A percentile compares a stretch with the other conserved stretches of the same genome.
phyloP scores from a whole-genome alignment of 495 filamentous ascomycete genomes.

The Penicillium psychrofluorescens region DNA sequence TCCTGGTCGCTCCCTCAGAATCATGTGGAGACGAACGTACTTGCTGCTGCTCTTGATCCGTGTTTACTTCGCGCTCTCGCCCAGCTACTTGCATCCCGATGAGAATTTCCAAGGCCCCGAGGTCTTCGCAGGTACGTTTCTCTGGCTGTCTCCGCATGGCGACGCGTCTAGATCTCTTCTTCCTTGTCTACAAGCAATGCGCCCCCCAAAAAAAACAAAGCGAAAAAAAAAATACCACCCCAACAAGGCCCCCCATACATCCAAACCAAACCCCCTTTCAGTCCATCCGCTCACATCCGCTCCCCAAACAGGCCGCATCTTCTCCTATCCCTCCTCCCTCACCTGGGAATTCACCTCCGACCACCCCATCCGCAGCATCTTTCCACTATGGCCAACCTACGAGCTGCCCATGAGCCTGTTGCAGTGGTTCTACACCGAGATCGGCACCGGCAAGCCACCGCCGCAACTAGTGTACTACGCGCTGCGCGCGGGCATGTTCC shows the following conservation, averaged over 20 bases:
- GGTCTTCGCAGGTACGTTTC: slow-evolving; percentile 80
- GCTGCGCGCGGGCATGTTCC: slow-evolving; percentile 80
- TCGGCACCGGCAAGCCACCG: slow-evolving; percentile 43
- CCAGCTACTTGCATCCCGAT: slow-evolving; percentile 96
- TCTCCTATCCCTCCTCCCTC: slow-evolving; percentile 72
- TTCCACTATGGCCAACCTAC: slow-evolving; percentile 92
- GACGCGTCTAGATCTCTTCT: neutral
- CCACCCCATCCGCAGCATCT: slow-evolving; percentile 84
- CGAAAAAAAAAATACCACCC: neutral
- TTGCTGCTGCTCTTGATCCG: slow-evolving; percentile 77
- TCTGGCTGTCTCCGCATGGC: neutral
- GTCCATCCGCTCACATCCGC: too few species aligned
- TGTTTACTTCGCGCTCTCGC: slow-evolving; percentile 86
- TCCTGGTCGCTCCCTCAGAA: slow-evolving; percentile 10
- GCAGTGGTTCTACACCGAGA: slow-evolving; percentile 74
- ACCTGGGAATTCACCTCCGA: slow-evolving; percentile 94
- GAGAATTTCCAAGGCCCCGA: slow-evolving; percentile 98
- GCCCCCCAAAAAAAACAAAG: neutral
- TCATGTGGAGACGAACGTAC: slow-evolving; percentile 90
- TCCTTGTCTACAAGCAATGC: neutral
- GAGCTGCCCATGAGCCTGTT: slow-evolving; percentile 86
- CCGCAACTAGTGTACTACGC: slow-evolving; percentile 82
- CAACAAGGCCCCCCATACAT: too few species aligned
- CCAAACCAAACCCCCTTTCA: too few species aligned
- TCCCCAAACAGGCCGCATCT: slow-evolving; percentile 63